These are phyloP conservation scores for Kwoniella sp. DNA, from an alignment of 768 basidiomycete genomes.

Conservation along the genomic window DNA sequence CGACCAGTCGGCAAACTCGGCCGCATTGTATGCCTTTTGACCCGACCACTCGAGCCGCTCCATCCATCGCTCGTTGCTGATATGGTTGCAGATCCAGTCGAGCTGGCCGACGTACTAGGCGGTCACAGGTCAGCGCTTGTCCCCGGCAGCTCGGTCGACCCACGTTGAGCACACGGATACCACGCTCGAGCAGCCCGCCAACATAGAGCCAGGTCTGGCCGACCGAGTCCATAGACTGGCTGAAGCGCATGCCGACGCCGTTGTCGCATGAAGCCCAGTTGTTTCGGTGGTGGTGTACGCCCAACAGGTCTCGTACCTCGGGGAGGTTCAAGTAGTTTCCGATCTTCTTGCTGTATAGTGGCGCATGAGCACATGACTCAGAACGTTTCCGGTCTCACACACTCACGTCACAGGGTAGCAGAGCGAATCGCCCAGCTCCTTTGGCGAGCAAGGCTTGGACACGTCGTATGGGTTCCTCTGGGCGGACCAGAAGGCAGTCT, in stretches of 20 bases:
- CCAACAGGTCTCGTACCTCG: conserved; percentile 58
- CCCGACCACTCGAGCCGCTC: conserved; percentile 71
- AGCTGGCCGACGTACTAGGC: conserved; percentile 25
- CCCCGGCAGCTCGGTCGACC: not conserved
- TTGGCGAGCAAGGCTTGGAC: conserved; percentile 57
- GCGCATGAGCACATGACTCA: not conserved
- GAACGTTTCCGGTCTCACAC: not conserved
- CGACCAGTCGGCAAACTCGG: conserved; percentile 57
- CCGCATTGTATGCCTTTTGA: conserved; percentile 54
- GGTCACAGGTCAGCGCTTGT: not conserved
- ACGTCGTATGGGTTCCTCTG: conserved; percentile 61
- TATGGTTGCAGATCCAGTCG: conserved; percentile 61
- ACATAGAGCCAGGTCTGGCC: conserved; percentile 61
- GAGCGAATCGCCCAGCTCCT: conserved; percentile 55
- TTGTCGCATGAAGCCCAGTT: conserved; percentile 62
- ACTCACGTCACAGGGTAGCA: conserved; percentile 60
- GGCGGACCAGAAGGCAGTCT: conserved; percentile 51
- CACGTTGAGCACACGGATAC: conserved; percentile 60
- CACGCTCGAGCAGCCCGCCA: conserved; percentile 68
- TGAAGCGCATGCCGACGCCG: conserved; percentile 56
- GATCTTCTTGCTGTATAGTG: conserved; percentile 53
- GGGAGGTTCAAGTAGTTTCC: conserved; percentile 61
- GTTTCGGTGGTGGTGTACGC: conserved; percentile 56
- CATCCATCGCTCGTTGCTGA: conserved; percentile 73
- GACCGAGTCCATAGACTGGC: conserved; percentile 58